A percentile compares a stretch with the other conserved stretches of the same genome.
These are phyloP conservation scores for Amoebophrya sp. DNA, from an alignment of 169 alveolate genomes.

Conservation along the genomic window DNA sequence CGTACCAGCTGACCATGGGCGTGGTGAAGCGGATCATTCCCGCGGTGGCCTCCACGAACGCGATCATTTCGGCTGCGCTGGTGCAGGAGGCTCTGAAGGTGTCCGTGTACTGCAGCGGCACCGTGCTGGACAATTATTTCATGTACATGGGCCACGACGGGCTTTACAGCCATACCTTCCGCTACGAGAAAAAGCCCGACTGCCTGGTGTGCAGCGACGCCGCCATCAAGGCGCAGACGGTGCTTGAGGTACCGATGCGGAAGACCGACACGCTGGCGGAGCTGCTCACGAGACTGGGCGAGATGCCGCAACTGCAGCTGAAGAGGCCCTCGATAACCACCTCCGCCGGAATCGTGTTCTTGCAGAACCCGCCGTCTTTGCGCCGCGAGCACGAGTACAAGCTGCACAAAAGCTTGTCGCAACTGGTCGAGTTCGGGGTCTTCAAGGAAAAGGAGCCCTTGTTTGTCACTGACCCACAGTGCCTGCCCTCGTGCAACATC, in stretches of 20 bases:
- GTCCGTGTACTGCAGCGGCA: not conserved
- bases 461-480: not conserved
- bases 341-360: not conserved
- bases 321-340: not conserved
- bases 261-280: not conserved
- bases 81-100: slow-evolving; percentile 22
- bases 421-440: not conserved
- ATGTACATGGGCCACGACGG: not conserved
- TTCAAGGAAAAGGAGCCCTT: not conserved
- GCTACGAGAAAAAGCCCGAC: not conserved
- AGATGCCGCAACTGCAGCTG: not conserved
- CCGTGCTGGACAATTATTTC: not conserved
- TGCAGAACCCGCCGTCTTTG: not conserved
- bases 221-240: not conserved
- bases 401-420: not conserved
- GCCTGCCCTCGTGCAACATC: not conserved
- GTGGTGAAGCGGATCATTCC: slow-evolving; percentile 52
- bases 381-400: not conserved
- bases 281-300: not conserved
- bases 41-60: slow-evolving; percentile 48
- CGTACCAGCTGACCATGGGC: slow-evolving; percentile 45
- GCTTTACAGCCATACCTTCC: not conserved
- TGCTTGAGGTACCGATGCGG: not conserved
- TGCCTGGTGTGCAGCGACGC: slow-evolving; percentile 23
- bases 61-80: slow-evolving; percentile 22